Evolutionary conservation across 352 stramenopile genomes (phyloP), one percentile per base, ranked within the genome.

Genomic region (Lagenidium giganteum): DNA sequence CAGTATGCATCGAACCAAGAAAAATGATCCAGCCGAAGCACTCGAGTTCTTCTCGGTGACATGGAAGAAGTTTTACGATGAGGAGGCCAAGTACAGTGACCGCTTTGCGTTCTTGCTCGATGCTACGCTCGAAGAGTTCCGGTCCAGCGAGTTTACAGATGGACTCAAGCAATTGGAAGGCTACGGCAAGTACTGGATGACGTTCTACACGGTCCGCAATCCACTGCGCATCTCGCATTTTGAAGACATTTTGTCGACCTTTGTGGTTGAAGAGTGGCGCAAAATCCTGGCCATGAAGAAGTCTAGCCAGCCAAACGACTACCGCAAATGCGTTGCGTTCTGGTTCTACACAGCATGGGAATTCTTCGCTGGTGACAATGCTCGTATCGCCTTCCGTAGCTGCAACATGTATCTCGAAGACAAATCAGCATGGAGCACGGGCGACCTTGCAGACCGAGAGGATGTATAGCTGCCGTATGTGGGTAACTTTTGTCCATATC

Each of bases 61-160:
- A 31, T 92, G 80, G 80, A 89, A 88, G 51, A 92, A 92, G 52
- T 89, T 87, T 60, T 92, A 89, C 51, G 80, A 92, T 16, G 80
- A 92, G 50, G 77, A 92, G 28, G 80, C 80, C 46, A 89, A 87
- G 59, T 89, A 89, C 70, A 86, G 69, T 43, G 80, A 92, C 64
- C 87, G 89, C 52, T 92, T 90, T 41, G 66, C 65, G 17, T 90
- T 92, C 37, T 36, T 92, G 36, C 52, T 92, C 22, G 80, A 92
- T 49, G 67, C 71, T 7, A 59, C 48, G 1, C 55, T 92, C 14
- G 61, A 79, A 21, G 80, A 88, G 37, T 90, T 92, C 47, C 69
- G 61, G 3, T 56, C 74, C 1, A 56, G 70, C 3, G 77, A 78
- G 52, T 89, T 92, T 42, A 70, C 65, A 26, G 59, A 88, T 26